Base-by-base conservation (phyloP, 2,329 filamentous ascomycete genomes). In the Fusarium hainanense region DNA sequence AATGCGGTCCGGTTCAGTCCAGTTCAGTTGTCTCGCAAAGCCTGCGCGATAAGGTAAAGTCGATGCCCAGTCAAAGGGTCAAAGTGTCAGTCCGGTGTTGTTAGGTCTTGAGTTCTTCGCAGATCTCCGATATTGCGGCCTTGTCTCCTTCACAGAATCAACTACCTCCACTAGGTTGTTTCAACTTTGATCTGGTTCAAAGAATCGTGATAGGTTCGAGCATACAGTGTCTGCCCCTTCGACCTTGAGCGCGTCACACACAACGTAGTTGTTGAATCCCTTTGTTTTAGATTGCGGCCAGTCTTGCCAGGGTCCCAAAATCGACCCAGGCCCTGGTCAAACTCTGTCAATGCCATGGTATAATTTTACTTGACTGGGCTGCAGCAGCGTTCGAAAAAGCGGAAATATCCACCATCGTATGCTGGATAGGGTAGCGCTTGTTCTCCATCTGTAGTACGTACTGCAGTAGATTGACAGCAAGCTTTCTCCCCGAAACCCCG, bases 281-380 rank as follows among this genome's bases (percentile, higher is more conserved):
- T 47, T 48, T 40, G 67, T 68, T 70, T 69, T 47, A 58, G 48
- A 54, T 64, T 68, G 21, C 55, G 58, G 30, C 63, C 37, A 58
- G 48, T 58, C 49, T 13, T 52, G 25, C 49, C 37, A 42, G 49
- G 49, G 49, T 27, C 32, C 23, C 48, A 40, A 41, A 27, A 27
- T 28, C 18, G 49, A 59, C 54, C 42, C 28, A 59, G 25, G 18
- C 62, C 43, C 41, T 25, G 13, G 34, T 41, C 54, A 58, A 43
- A 49, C 41, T 52, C 62, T 46, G 48, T 58, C 44, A 40, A 34
- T 66, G 34, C 43, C 37, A 51, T 50, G n/a, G 41, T 63, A 63
- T 28, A 63, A 63, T 52, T 62, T 54, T 63, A 60, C 47, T 55
- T 58, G 58, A 13, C 41, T 61, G 46, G 30, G 30, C 27, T 55